Conservation (phyloP, 345 rosid genomes). For the Trapa incisa region DNA sequence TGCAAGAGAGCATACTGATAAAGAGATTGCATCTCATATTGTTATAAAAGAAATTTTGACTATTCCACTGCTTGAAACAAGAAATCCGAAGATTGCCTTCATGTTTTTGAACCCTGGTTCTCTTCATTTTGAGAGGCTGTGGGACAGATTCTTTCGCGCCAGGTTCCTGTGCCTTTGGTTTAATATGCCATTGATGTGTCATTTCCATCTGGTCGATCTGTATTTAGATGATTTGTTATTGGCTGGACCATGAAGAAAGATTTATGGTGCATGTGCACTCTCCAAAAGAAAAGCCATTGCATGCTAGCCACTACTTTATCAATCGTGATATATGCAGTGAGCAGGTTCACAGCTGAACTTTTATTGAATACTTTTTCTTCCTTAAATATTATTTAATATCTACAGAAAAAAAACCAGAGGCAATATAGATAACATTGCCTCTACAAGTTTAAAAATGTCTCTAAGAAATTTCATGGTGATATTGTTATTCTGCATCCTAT, state of each 20-base stretch:
- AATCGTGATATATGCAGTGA: slow-evolving; percentile 64
- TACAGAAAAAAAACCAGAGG: too few relatives aligned
- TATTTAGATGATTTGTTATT: slow-evolving; percentile 2
- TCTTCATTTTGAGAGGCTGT: slow-evolving; percentile 84
- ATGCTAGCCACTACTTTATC: slow-evolving; percentile 58
- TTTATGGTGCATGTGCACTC: slow-evolving; percentile 77
- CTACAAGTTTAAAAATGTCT: not conserved
- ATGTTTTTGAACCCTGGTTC: slow-evolving; percentile 81
- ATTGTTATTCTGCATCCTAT: not conserved
- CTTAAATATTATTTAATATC: not conserved
- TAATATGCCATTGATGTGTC: not conserved
- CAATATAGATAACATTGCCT: not conserved
- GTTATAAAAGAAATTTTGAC: slow-evolving; percentile 61
- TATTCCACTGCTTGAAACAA: slow-evolving; percentile 33
- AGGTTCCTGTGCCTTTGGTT: slow-evolving; percentile 5
- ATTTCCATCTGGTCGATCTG: not conserved
- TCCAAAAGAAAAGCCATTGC: slow-evolving; percentile 57
- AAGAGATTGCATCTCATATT: slow-evolving; percentile 65
- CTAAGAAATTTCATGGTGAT: not conserved
- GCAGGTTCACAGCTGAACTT: slow-evolving; percentile 26
- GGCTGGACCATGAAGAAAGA: slow-evolving; percentile 71
- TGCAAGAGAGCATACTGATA: slow-evolving; percentile 60
- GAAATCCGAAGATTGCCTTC: slow-evolving; percentile 70
- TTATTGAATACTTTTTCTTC: not conserved
- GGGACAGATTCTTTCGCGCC: slow-evolving; percentile 85